Evolutionary conservation across 306 rosid genomes (phyloP).

Genomic region (Quillaja saponaria): DNA sequence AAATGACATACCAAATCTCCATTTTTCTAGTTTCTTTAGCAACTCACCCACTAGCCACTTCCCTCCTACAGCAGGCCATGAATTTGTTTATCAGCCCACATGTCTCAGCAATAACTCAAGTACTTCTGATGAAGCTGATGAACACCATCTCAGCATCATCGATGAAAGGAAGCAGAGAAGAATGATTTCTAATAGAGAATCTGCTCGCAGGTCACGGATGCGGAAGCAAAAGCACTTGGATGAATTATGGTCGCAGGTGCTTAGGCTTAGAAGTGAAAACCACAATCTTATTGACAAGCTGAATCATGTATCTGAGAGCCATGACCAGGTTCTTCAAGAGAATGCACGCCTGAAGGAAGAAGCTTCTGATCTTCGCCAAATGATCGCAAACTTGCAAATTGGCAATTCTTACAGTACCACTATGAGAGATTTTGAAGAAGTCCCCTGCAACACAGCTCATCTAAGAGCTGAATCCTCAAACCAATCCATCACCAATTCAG

Average conservation of each 20-base stretch:
- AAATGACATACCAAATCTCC: conserved; percentile 35
- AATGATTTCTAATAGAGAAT: conserved; percentile 87
- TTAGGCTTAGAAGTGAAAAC: conserved; percentile 67
- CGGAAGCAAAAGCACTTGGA: conserved; percentile 81
- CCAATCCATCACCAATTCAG: conserved; percentile 44
- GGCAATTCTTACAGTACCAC: conserved; percentile 39
- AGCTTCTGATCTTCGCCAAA: conserved; percentile 59
- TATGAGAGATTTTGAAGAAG: conserved; percentile 48
- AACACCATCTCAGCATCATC: conserved; percentile 50
- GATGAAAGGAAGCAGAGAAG: conserved; percentile 74
- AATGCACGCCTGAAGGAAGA: conserved; percentile 66
- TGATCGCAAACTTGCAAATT: conserved; percentile 53
- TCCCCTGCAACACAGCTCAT: conserved; percentile 52
- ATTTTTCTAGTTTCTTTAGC: conserved; percentile 34
- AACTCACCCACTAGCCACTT: conserved; percentile 39
- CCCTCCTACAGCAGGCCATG: conserved; percentile 39
- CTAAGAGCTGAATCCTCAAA: conserved; percentile 50
- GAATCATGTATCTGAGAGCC: conserved; percentile 53
- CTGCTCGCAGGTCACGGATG: conserved; percentile 84
- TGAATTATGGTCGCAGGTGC: conserved; percentile 80
- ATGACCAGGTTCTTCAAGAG: conserved; percentile 58
- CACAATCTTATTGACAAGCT: conserved; percentile 56
- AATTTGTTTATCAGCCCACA: conserved; percentile 36
- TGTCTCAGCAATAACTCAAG: conserved; percentile 68
- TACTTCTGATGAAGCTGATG: conserved; percentile 83